Percentiles rank a stretch among this genome's conserved stretches.
Evolutionary conservation across 495 filamentous ascomycete species (phyloP).

Genomic region (Penicillium daleae): DNA sequence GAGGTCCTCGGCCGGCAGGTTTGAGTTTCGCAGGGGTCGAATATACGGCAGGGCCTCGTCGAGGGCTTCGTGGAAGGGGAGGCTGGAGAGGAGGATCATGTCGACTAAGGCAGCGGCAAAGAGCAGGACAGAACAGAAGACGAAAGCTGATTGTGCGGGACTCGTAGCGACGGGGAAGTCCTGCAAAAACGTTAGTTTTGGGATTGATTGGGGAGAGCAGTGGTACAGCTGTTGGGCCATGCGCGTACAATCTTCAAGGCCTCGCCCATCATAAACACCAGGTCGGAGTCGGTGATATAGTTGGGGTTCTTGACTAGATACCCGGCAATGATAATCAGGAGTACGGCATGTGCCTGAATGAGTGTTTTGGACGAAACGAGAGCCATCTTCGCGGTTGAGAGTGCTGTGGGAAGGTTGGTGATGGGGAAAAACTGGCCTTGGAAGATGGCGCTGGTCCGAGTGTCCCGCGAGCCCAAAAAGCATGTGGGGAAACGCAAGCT

Average conservation of each 20-base stretch:
- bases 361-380: constrained; percentile 76
- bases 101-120: constrained; percentile 70
- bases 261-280: constrained; percentile 84
- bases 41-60: constrained; percentile 38
- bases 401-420: constrained; percentile 1
- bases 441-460: constrained; percentile 21
- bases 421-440: constrained; percentile 13
- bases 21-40: constrained; percentile 31
- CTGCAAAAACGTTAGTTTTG: constrained; percentile 32
- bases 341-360: constrained; percentile 76
- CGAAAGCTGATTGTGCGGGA: constrained; percentile 63
- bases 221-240: neutral
- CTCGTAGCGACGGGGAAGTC: constrained; percentile 60
- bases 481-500: constrained; percentile 25
- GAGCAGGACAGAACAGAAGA: constrained; percentile 72
- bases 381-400: constrained; percentile 59
- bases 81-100: constrained; percentile 66
- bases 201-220: constrained; percentile 22
- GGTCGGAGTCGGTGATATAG: constrained; percentile 72
- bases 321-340: constrained; percentile 79
- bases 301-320: constrained; percentile 76
- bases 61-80: constrained; percentile 48
- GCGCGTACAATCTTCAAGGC: constrained; percentile 71
- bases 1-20: constrained; percentile 35
- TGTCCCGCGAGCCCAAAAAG: constrained; percentile 6